Base-by-base conservation (phyloP, 331 rosid genomes). In the Phaseolus coccineus region DNA sequence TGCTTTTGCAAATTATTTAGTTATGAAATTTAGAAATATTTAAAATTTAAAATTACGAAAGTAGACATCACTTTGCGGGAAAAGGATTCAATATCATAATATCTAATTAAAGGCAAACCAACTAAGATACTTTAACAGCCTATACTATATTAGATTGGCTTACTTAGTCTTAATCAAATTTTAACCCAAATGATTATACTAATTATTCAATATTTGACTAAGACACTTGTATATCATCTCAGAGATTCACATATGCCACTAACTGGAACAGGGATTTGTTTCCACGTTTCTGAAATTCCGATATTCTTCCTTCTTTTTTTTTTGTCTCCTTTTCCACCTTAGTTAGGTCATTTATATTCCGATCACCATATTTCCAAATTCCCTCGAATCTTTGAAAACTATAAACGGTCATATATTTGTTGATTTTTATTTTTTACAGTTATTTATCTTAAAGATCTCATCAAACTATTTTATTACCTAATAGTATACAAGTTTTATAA, bases 151-250 rank as follows among this genome's bases (percentile, higher is more conserved):
- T 56, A 50, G 14, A 64, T 68, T 31, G 56, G 69, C 24, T 73
- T 31, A 55, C 14, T 76, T 56, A 73, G 79, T 50, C 84, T 42
- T 73, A 56, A 44, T 55, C 62, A 65, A 40, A 8, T 53, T 42
- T 42, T 65, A 28, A 19, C 50, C 51, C 24, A 48, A 37, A 50
- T 35, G 19, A 24, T 35, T 65, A 8, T 24, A 63, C 39, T 59
- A 14, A 50, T n/a, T 35, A 51, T 66, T 67, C 39, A 53, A 25
- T 25, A 69, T 25, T 22, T 65, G 74, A 25, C 39, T 8, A 42
- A 35, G 46, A 19, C 13, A 9, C 53, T 40, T 39, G 3, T 11
- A 24, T 42, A 24, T 22, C 37, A 42, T 46, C 3, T 40, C 11
- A 40, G 15, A 66, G 1, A 58, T 58, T 12, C 22, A 59, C 16